Base-by-base conservation (phyloP, 345 rosid genomes). In the Linum lewisii region DNA sequence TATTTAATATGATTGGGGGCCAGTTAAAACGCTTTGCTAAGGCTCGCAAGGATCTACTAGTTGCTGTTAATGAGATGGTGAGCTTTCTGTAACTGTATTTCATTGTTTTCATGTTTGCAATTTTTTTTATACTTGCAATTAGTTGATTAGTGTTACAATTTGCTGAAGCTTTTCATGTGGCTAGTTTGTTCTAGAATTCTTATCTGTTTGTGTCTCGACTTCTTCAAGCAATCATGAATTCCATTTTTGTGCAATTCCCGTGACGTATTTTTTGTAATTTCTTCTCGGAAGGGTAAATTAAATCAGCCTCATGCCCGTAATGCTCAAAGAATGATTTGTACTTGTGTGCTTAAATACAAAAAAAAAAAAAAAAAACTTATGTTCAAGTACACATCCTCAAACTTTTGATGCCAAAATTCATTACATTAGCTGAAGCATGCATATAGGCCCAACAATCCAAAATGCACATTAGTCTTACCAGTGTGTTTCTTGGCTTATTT, bases 1-100 rank as follows among this genome's bases (percentile, higher is more conserved):
- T 92, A 66, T 92, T 92, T 66, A 75, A 82, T 58, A 81, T 89
- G 91, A 87, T 92, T 51, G 91, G 97, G 52, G 99, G 95, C n/a
- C 99, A 93, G 66, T 69, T 93, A 58, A 86, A 89, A 76, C 84
- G 88, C 32, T 93, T 93, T 83, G 84, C 97, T 15, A 82, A 86
- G 69, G 95, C 99, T 37, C 86, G 89, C 63, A 82, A 85, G 74
- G 97, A 89, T 77, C 81, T 92, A 6, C 71, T 93, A 58, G 91
- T 82, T 23, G 91, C 99, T 20, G 99, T 93, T 24, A 93, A 88
- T 72, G 99, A 89, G 72, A 67, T 92, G 88, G 98, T 88, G 66
- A 78, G 88, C 60, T 51, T 72, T 74, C 56, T 57, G 54, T 65
- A 61, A 37, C 18, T 59, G 18, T 25, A 23, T 14, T 42, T 6